Percentiles rank a stretch among this genome's conserved stretches.
These are phyloP conservation scores for Phallus indusiatus DNA, from an alignment of 768 basidiomycete genomes.

Conservation along the genomic window DNA sequence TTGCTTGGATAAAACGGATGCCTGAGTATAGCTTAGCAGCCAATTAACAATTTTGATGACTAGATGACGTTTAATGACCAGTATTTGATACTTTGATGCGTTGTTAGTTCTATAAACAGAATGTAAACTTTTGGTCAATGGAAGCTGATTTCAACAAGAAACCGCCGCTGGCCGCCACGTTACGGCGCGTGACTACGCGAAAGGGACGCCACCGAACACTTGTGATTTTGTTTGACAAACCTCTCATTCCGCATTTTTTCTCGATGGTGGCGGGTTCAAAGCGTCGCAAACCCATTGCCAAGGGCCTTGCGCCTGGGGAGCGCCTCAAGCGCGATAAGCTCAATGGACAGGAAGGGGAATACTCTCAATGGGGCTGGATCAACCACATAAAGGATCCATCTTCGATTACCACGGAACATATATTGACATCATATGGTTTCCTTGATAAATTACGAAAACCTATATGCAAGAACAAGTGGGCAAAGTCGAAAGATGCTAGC, in stretches of 20 bases:
- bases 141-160: background rate
- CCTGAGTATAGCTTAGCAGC: background rate
- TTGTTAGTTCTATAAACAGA: too few species aligned
- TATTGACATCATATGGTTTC: slow-evolving; percentile 59
- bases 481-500: slow-evolving; percentile 11
- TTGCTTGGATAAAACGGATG: background rate
- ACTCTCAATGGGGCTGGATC: slow-evolving; percentile 75
- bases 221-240: background rate
- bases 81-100: too few species aligned
- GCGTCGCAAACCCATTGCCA: slow-evolving; percentile 40
- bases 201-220: background rate
- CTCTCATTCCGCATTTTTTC: slow-evolving; percentile 10
- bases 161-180: background rate
- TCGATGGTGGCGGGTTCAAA: slow-evolving; percentile 39
- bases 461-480: slow-evolving; percentile 53
- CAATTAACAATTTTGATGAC: background rate
- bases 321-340: slow-evolving; percentile 49
- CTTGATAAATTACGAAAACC: slow-evolving; percentile 38
- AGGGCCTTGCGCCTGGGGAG: slow-evolving; percentile 54
- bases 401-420: slow-evolving; percentile 60
- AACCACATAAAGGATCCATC: slow-evolving; percentile 46
- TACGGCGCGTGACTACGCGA: background rate
- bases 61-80: background rate
- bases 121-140: too few species aligned
- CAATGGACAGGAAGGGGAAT: slow-evolving; percentile 26